Evolutionary conservation across 2,329 filamentous ascomycete genomes (phyloP), one percentile per base, ranked within the genome.

Genomic region (Botryotinia calthae): DNA sequence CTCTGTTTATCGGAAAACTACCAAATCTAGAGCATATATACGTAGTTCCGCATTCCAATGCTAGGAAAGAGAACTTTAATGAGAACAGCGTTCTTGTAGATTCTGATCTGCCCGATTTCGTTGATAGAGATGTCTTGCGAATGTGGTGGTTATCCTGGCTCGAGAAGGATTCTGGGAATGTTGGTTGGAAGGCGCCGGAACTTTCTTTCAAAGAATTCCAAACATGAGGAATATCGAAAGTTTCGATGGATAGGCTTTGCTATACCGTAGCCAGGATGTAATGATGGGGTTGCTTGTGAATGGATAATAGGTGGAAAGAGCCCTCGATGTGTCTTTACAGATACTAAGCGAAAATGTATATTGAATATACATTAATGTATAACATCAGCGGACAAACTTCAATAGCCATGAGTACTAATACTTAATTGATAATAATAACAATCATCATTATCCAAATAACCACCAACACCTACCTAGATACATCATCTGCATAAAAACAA

Each of bases 101-200:
- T 54, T 6, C 14, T 28, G 25, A 28, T 28, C 3, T 0, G 25
- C 6, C 14, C n/a, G 6, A 12, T 16, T 0, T 2, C 28, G 16
- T 14, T 18, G 2, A 1, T 54, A n/a, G 14, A 12, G 0, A 4
- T 54, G 3, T 28, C 9, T 12, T 54, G n/a, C 51, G 12, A 7
- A 3, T 3, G 12, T 54, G 2, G 5, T 54, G 51, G 51, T 2
- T 8, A 8, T 28, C 14, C n/a, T 54, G 48, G 48, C 48, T 54
- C 25, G 25, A n/a, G 5, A n/a, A 54, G n/a, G 25, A 54, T 0
- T 18, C 14, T 28, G 14, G 5, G 6, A 7, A 54, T 18, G 8
- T 54, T 54, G 51, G 51, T 8, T 16, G 14, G 51, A 18, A 8
- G 14, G 14, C 25, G 14, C 51, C 51, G 1, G 14, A 18, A 2